Conservation (phyloP, 1,284 basidiomycete genomes). For the Austroboletus niveus region DNA sequence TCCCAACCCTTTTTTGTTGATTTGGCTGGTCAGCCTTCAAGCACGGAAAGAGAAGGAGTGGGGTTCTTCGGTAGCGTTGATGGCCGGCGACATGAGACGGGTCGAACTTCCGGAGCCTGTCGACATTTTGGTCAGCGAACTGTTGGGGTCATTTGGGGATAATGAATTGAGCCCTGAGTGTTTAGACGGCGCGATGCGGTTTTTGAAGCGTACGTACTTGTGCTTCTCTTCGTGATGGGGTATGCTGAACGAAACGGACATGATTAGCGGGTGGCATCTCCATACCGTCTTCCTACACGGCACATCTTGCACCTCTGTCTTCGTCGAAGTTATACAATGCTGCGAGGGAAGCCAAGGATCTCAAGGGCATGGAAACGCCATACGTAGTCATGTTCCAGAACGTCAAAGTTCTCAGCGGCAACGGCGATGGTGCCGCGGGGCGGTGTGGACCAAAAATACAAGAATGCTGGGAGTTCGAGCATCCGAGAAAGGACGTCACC, state of each 20-base stretch:
- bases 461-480: slow-evolving; percentile 97
- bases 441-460: slow-evolving; percentile 83
- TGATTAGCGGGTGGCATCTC: slow-evolving; percentile 85
- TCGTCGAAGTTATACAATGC: slow-evolving; percentile 91
- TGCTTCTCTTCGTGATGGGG: neutral
- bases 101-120: slow-evolving; percentile 80
- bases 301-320: slow-evolving; percentile 90
- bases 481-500: slow-evolving; percentile 80
- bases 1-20: slow-evolving; percentile 18
- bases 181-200: slow-evolving; percentile 91
- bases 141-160: slow-evolving; percentile 96
- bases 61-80: slow-evolving; percentile 76
- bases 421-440: slow-evolving; percentile 56
- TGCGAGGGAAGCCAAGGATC: slow-evolving; percentile 61
- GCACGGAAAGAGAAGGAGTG: slow-evolving; percentile 80
- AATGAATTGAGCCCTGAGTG: slow-evolving; percentile 99
- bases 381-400: slow-evolving; percentile 99
- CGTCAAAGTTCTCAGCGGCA: slow-evolving; percentile 82
- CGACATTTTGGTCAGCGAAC: slow-evolving; percentile 94
- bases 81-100: slow-evolving; percentile 93
- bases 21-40: slow-evolving; percentile 61
- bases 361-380: slow-evolving; percentile 82
- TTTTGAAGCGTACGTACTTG: slow-evolving; percentile 72
- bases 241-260: slow-evolving; percentile 8
- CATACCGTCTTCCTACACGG: slow-evolving; percentile 94